These are phyloP conservation scores for Leishmania major DNA, from an alignment of 208 protist genomes.

Conservation along the genomic window DNA sequence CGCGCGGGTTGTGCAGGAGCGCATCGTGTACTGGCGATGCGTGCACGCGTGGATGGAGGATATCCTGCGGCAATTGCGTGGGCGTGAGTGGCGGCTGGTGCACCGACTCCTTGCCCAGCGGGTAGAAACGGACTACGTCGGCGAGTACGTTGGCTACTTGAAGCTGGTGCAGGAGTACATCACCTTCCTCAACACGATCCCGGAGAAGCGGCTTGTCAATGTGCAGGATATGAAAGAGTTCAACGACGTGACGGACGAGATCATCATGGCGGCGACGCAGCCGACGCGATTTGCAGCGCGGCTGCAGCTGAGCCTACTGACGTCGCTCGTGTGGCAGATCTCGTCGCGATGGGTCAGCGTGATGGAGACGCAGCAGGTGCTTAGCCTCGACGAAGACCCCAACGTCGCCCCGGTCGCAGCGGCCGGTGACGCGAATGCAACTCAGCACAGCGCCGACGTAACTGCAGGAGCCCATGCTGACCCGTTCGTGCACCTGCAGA, in stretches of 20 bases:
- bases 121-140: constrained; percentile 72
- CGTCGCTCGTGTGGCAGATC: constrained; percentile 53
- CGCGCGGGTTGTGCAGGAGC: constrained; percentile 46
- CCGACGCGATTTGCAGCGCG: constrained; percentile 51
- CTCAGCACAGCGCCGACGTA: background rate
- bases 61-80: constrained; percentile 66
- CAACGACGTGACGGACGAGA: constrained; percentile 33
- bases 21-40: constrained; percentile 75
- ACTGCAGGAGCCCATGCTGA: background rate
- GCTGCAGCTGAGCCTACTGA: constrained; percentile 55
- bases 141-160: constrained; percentile 67
- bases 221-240: constrained; percentile 35
- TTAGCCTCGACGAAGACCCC: constrained; percentile 38
- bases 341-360: constrained; percentile 49
- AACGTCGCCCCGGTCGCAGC: constrained; percentile 5
- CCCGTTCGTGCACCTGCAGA: constrained; percentile 30
- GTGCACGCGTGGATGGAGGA: constrained; percentile 77
- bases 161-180: constrained; percentile 73
- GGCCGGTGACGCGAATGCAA: background rate
- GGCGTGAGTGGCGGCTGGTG: constrained; percentile 82
- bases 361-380: constrained; percentile 38
- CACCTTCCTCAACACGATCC: constrained; percentile 59
- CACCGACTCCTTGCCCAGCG: constrained; percentile 72
- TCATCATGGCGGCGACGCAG: constrained; percentile 46
- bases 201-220: constrained; percentile 46